Percentiles rank a stretch among this genome's conserved stretches.
phyloP scores from a whole-genome alignment of 495 filamentous ascomycete genomes.

The Lepraria neglecta region DNA sequence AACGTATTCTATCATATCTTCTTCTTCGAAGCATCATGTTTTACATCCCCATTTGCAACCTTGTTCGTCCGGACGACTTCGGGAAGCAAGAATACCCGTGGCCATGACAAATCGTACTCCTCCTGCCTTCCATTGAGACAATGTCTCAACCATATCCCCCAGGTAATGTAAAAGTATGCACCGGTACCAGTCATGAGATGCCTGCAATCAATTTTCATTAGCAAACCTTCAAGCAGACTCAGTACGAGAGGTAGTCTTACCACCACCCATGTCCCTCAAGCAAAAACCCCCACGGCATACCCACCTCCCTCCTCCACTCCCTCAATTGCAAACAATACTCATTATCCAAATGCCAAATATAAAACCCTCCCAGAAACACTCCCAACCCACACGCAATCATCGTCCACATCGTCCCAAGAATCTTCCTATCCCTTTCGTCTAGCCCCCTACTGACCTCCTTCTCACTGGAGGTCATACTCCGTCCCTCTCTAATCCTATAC shows the following conservation, averaged over 20 bases:
- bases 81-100: slow-evolving; percentile 58
- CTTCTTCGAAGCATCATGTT: slow-evolving; percentile 38
- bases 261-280: slow-evolving; percentile 97
- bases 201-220: slow-evolving; percentile 34
- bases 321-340: slow-evolving; percentile 67
- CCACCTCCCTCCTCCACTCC: slow-evolving; percentile 61
- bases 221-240: slow-evolving; percentile 19
- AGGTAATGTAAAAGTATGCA: slow-evolving; percentile 79
- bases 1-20: slow-evolving; percentile 30
- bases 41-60: slow-evolving; percentile 28
- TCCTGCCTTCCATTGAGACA: slow-evolving; percentile 72
- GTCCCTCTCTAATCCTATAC: slow-evolving; percentile 29
- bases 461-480: slow-evolving; percentile 25
- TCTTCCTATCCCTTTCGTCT: slow-evolving; percentile 51
- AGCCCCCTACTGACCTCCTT: slow-evolving; percentile 26
- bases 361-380: slow-evolving; percentile 78
- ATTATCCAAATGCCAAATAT: slow-evolving; percentile 84
- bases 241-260: slow-evolving; percentile 50
- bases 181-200: slow-evolving; percentile 60
- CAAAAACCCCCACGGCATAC: slow-evolving; percentile 83
- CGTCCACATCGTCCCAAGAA: slow-evolving; percentile 67
- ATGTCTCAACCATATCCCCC: slow-evolving; percentile 80
- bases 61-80: slow-evolving; percentile 46
- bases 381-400: slow-evolving; percentile 64
- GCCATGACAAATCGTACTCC: slow-evolving; percentile 71